These are phyloP conservation scores for Pichia cabralensis DNA, from an alignment of 805 yeast genomes.

Conservation along the genomic window DNA sequence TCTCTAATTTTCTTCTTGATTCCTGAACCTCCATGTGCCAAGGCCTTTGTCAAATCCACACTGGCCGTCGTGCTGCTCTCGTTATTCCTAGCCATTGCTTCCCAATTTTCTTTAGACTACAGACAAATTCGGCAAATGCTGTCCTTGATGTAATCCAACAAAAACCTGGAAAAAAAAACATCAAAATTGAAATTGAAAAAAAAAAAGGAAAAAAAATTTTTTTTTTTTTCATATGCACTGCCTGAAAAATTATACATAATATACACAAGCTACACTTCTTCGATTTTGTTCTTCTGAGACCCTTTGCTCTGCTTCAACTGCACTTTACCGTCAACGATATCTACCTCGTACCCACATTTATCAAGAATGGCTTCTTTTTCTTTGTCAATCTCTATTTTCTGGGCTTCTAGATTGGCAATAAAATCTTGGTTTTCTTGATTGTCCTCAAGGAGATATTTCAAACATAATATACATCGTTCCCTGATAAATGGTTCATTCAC, in stretches of 20 bases:
- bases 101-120: neutral
- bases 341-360: constrained; percentile 71
- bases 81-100: constrained; percentile 6
- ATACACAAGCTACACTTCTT: too few relatives aligned
- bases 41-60: constrained; percentile 23
- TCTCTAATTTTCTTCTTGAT: constrained; percentile 84
- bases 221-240: constrained; percentile 2
- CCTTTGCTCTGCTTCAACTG: constrained; percentile 31
- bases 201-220: neutral
- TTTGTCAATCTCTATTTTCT: constrained; percentile 48
- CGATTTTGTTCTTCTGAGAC: too few relatives aligned
- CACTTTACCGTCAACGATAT: constrained; percentile 63
- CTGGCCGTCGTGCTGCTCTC: constrained; percentile 6
- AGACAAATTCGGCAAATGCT: neutral
- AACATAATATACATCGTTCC: constrained; percentile 74
- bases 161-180: too few relatives aligned
- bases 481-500: constrained; percentile 81
- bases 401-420: constrained; percentile 71
- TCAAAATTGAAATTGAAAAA: neutral
- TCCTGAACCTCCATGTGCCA: constrained; percentile 33
- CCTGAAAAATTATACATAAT: neutral
- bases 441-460: constrained; percentile 54
- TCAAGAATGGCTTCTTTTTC: constrained; percentile 34
- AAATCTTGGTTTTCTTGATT: constrained; percentile 67
- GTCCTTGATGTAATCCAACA: too few relatives aligned